A percentile compares a stretch with the other conserved stretches of the same genome.
Evolutionary conservation across 1,284 basidiomycete genomes (phyloP).

Genomic region (Phylloporus sp.): DNA sequence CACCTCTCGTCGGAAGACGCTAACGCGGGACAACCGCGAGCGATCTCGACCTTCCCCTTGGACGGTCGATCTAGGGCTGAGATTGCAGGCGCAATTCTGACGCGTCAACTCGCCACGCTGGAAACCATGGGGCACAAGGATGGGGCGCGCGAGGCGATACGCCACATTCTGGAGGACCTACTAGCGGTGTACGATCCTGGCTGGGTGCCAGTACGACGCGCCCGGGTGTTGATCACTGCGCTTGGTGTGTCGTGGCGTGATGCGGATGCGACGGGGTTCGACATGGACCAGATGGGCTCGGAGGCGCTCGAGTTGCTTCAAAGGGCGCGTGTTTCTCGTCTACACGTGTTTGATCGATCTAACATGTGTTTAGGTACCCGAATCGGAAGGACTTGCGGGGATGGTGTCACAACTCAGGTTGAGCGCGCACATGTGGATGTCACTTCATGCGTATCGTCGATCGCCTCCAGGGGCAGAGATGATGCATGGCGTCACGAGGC

Average conservation of each 20-base stretch:
- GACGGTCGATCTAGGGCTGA: slow-evolving; percentile 26
- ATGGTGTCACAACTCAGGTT: slow-evolving; percentile 59
- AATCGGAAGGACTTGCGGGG: slow-evolving; percentile 49
- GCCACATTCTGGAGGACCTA: slow-evolving; percentile 55
- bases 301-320: slow-evolving; percentile 53
- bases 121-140: slow-evolving; percentile 65
- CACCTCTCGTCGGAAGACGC: slow-evolving; percentile 4
- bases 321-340: slow-evolving; percentile 46
- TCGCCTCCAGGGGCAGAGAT: slow-evolving; percentile 43
- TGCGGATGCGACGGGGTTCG: slow-evolving; percentile 28
- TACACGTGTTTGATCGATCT: not conserved
- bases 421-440: slow-evolving; percentile 67
- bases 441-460: slow-evolving; percentile 67
- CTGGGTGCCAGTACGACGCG: slow-evolving; percentile 61
- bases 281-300: slow-evolving; percentile 46
- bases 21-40: not conserved
- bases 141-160: slow-evolving; percentile 50
- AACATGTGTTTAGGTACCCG: slow-evolving; percentile 45
- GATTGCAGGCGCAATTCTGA: slow-evolving; percentile 63
- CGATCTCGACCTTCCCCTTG: slow-evolving; percentile 27
- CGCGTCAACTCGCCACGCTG: slow-evolving; percentile 65
- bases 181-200: slow-evolving; percentile 56
- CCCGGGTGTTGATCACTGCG: slow-evolving; percentile 57
- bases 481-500: slow-evolving; percentile 49
- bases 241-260: slow-evolving; percentile 63